Conservation (phyloP, 2,329 filamentous ascomycete species). For the Sclerotinia spermophila region DNA sequence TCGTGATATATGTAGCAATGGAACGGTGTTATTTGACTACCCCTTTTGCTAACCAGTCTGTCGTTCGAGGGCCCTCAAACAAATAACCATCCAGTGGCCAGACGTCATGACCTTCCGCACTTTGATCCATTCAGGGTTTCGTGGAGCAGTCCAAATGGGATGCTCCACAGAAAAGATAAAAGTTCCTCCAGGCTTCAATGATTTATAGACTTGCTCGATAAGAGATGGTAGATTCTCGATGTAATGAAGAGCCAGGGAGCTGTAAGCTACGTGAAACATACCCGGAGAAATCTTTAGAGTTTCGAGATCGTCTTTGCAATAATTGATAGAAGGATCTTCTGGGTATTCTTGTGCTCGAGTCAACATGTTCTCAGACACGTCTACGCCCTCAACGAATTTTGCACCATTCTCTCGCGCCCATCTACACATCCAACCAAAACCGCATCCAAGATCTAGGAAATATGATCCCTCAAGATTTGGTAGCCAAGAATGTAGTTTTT, state of each 20-base stretch:
- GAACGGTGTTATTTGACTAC: slow-evolving; percentile 48
- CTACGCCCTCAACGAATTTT: background rate
- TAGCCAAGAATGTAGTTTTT: background rate
- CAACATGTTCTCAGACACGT: slow-evolving; percentile 2
- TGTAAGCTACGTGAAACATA: background rate
- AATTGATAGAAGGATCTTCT: background rate
- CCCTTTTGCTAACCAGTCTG: slow-evolving; percentile 43
- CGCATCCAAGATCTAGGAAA: background rate
- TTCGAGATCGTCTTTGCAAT: background rate
- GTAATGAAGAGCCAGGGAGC: background rate
- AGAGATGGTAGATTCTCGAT: background rate
- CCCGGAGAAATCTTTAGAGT: background rate
- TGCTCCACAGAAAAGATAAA: slow-evolving; percentile 63
- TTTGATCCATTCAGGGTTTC: slow-evolving; percentile 34
- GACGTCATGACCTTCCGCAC: slow-evolving; percentile 36
- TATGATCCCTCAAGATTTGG: background rate
- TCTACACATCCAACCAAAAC: background rate
- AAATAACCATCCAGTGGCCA: slow-evolving; percentile 45
- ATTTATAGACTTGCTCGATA: background rate
- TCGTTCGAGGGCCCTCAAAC: slow-evolving; percentile 42
- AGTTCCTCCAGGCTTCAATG: slow-evolving; percentile 45
- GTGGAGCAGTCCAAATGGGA: slow-evolving; percentile 45
- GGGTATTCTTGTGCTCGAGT: background rate
- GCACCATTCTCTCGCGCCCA: background rate
- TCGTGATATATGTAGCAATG: slow-evolving; percentile 29